Conservation (phyloP, 345 rosid genomes). For the Ricinus communis region DNA sequence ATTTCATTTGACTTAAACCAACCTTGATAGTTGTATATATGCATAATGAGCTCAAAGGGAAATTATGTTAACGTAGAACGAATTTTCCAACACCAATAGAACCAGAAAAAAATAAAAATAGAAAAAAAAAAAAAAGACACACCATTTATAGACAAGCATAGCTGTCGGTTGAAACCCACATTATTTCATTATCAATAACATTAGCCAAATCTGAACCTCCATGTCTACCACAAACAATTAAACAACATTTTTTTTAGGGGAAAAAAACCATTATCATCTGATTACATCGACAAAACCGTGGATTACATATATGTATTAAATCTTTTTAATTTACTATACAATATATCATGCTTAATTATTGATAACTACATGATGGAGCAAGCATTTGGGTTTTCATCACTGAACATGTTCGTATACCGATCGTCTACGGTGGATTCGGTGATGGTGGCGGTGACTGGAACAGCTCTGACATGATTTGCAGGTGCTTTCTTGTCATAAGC, state of each 20-base stretch:
- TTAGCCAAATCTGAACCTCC: not conserved
- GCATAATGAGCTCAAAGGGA: too few species aligned
- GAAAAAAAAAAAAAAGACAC: too few species aligned
- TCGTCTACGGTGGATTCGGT: constrained; percentile 64
- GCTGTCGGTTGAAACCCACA: too few species aligned
- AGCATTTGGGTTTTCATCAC: constrained; percentile 82
- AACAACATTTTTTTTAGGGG: not conserved
- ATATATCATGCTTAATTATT: not conserved
- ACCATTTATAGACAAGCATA: too few species aligned
- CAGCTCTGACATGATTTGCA: constrained; percentile 59
- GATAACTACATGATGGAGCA: constrained; percentile 62
- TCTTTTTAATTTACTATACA: not conserved
- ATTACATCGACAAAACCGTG: not conserved
- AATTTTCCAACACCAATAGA: too few species aligned
- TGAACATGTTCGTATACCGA: constrained; percentile 59
- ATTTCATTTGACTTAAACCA: too few species aligned
- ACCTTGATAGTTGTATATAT: too few species aligned
- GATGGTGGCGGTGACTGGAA: constrained; percentile 50
- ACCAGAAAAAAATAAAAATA: too few species aligned
- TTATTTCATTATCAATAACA: too few species aligned
- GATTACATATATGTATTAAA: not conserved
- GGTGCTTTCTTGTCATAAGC: constrained; percentile 97
- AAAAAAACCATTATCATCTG: not conserved
- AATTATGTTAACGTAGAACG: too few species aligned
- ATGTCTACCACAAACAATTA: not conserved